Base-by-base conservation (phyloP, 169 alveolate species). In the Plasmodium relictum region DNA sequence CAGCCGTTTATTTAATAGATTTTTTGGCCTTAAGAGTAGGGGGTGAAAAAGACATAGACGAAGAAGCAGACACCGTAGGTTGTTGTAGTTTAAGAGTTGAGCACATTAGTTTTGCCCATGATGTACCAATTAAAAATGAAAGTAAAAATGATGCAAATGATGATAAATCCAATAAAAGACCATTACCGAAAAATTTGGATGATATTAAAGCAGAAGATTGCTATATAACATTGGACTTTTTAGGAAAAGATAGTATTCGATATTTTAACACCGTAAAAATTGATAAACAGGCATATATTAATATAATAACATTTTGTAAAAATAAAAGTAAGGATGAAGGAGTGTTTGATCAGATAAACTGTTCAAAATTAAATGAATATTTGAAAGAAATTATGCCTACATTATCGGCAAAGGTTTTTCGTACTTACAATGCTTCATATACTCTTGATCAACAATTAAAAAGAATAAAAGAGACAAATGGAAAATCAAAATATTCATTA, bases 51-150 rank as follows among this genome's bases (percentile, higher is more conserved):
- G 98, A 98, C 65, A 98, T 97, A 3, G 99, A 98, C 65, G 99
- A 97, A 83, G 99, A 98, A 93, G 99, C 99, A 20, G 99, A 99
- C 92, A 99, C 99, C 0, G 99, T 98, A 44, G 99, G 99, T 48
- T 98, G 99, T 95, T 98, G 99, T 93, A 96, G 99, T 74, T 93
- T 99, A 61, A 97, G 99, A 63, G 99, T 98, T 12, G 99, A 98
- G 91, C 99, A 99, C 93, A 92, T 98, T 44, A 93, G 95, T 80
- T 95, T 98, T 52, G 93, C 95, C 61, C 78, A 78, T 72, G 66
- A 31, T 44, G 74, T 76, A 80, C 85, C 56, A 41, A 58, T 88
- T 44, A 52, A 74, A 74, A 74, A 65, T 52, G 86, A 48, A 70
- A 65, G 54, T 22, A 16, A n/a, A 70, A 86, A 31, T 41, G 85